These are phyloP conservation scores for Selenicereus undatus DNA, from an alignment of 148 eudicot species.

Conservation along the genomic window DNA sequence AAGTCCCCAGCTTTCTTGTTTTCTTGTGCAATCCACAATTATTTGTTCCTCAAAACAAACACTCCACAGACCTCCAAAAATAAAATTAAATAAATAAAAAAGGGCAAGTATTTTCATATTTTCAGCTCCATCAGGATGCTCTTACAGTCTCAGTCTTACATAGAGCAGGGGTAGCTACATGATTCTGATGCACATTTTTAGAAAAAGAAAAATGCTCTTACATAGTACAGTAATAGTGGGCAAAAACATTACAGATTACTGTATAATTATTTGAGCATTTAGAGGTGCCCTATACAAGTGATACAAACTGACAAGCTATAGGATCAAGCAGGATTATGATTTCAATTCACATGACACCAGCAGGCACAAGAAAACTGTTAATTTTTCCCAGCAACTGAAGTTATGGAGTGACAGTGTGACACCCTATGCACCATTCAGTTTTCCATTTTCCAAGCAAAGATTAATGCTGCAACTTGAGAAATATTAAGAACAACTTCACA, in stretches of 20 bases:
- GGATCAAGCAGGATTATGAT: constrained; percentile 24
- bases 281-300: constrained; percentile 13
- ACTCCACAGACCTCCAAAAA: constrained; percentile 10
- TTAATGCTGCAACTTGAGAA: constrained; percentile 7
- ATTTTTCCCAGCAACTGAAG: neutral
- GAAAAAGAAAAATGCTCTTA: neutral
- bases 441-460: neutral
- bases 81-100: neutral
- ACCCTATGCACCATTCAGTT: neutral
- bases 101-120: neutral
- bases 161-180: constrained; percentile 7
- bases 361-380: neutral
- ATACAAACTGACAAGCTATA: constrained; percentile 21
- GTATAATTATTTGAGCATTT: constrained; percentile 7
- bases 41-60: constrained; percentile 21
- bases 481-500: neutral
- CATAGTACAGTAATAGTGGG: neutral
- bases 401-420: neutral
- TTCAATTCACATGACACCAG: constrained; percentile 32
- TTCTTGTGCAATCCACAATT: constrained; percentile 24
- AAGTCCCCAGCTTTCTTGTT: constrained; percentile 25
- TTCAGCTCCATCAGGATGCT: constrained; percentile 21
- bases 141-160: neutral
- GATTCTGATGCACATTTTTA: constrained; percentile 13
- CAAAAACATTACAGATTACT: constrained; percentile 14